Conservation (phyloP, 805 yeast species). For the Kurtzmaniella cleridarum region DNA sequence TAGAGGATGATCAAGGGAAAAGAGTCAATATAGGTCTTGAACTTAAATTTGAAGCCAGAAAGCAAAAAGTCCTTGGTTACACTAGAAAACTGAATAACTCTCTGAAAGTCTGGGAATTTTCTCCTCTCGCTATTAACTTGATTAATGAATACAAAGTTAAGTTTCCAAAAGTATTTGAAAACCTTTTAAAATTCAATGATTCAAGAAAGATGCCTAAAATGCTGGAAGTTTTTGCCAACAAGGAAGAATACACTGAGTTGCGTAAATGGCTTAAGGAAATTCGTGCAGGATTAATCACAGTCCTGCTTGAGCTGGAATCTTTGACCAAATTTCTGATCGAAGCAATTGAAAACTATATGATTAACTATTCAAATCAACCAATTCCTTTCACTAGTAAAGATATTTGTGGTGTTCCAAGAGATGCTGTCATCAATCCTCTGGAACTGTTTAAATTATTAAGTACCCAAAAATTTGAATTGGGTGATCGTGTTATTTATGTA, state of each 20-base stretch:
- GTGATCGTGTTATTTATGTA: slow-evolving; percentile 85
- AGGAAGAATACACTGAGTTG: slow-evolving; percentile 38
- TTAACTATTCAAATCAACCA: slow-evolving; percentile 43
- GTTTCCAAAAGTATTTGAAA: slow-evolving; percentile 58
- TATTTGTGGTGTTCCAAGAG: slow-evolving; percentile 76
- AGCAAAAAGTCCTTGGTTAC: slow-evolving; percentile 84
- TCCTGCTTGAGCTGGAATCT: slow-evolving; percentile 73
- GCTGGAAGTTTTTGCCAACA: slow-evolving; percentile 32
- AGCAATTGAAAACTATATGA: slow-evolving; percentile 60
- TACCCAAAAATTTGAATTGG: slow-evolving; percentile 72
- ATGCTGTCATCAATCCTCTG: slow-evolving; percentile 73
- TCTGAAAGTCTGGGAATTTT: slow-evolving; percentile 70
- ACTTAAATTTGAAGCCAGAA: slow-evolving; percentile 73
- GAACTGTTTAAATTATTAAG: slow-evolving; percentile 67
- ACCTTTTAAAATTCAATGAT: slow-evolving; percentile 21
- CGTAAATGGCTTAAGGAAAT: slow-evolving; percentile 47
- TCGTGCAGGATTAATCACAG: slow-evolving; percentile 47
- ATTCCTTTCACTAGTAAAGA: slow-evolving; percentile 44
- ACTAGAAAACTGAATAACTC: slow-evolving; percentile 52
- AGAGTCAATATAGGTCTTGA: slow-evolving; percentile 73
- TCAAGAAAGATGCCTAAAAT: slow-evolving; percentile 33
- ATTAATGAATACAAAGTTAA: slow-evolving; percentile 52
- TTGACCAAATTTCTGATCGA: slow-evolving; percentile 60
- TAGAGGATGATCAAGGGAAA: slow-evolving; percentile 45
- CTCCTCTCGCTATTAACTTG: slow-evolving; percentile 65